phyloP scores from a whole-genome alignment of 768 basidiomycete species.

The Mrakia gelida region DNA sequence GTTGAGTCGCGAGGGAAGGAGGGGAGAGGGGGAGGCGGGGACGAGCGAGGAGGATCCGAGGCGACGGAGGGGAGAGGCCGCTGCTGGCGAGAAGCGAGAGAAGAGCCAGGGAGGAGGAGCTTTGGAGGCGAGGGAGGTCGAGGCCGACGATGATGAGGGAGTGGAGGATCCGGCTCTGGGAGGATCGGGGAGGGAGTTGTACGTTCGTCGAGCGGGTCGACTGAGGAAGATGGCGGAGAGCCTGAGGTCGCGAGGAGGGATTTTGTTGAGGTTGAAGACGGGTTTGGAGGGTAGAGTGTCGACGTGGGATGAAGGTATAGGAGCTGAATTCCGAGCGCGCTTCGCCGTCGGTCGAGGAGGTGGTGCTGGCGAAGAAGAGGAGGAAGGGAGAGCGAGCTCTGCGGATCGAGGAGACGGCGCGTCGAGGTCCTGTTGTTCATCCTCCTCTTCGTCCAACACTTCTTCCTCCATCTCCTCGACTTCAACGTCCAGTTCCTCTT shows the following conservation, averaged over 20 bases:
- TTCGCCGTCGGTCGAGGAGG: background rate
- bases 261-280: background rate
- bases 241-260: background rate
- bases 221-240: background rate
- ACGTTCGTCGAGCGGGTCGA: background rate
- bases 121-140: background rate
- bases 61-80: background rate
- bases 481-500: background rate
- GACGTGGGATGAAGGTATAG: background rate
- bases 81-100: constrained; percentile 13
- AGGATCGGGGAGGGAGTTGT: constrained; percentile 2
- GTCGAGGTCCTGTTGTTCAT: background rate
- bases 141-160: background rate
- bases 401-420: background rate
- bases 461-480: background rate
- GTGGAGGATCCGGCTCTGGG: background rate
- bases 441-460: background rate
- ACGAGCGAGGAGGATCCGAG: background rate
- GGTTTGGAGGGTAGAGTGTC: background rate
- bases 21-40: background rate
- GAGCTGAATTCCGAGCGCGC: background rate
- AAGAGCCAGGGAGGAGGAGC: constrained; percentile 1
- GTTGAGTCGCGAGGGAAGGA: constrained; percentile 5
- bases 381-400: background rate
- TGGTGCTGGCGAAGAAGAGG: background rate